Evolutionary conservation across 1,139 yeast species (phyloP).

Genomic region (Saccharomyces hybrid): DNA sequence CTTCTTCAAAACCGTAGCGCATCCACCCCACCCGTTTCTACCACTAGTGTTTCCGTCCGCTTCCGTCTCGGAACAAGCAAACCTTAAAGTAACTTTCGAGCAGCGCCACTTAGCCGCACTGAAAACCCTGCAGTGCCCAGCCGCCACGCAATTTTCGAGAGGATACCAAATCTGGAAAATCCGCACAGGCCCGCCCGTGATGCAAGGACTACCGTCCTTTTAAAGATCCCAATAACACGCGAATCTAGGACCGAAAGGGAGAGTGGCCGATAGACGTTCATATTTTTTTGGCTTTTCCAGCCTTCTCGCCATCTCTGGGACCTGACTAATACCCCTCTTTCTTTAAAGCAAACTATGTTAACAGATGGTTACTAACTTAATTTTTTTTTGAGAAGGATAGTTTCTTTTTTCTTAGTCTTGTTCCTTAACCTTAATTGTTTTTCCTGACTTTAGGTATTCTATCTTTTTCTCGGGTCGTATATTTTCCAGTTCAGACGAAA

Average conservation of each 20-base stretch:
- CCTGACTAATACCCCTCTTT: too few species aligned
- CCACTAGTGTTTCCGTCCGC: background rate
- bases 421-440: background rate
- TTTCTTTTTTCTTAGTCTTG: background rate
- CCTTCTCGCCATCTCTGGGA: background rate
- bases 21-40: background rate
- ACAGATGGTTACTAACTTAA: background rate
- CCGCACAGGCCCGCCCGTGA: background rate
- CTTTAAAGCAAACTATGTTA: background rate
- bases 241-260: background rate
- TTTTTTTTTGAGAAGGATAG: background rate
- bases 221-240: background rate
- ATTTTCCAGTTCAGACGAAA: background rate
- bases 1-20: background rate
- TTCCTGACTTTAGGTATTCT: background rate
- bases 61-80: background rate
- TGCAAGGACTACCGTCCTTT: background rate
- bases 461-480: slow-evolving; percentile 1
- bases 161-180: background rate
- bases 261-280: background rate
- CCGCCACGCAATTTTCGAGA: background rate
- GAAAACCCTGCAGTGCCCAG: background rate
- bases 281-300: background rate
- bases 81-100: background rate
- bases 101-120: background rate